Conservation (phyloP, 169 alveolate species). For the Plasmodium sp. region DNA sequence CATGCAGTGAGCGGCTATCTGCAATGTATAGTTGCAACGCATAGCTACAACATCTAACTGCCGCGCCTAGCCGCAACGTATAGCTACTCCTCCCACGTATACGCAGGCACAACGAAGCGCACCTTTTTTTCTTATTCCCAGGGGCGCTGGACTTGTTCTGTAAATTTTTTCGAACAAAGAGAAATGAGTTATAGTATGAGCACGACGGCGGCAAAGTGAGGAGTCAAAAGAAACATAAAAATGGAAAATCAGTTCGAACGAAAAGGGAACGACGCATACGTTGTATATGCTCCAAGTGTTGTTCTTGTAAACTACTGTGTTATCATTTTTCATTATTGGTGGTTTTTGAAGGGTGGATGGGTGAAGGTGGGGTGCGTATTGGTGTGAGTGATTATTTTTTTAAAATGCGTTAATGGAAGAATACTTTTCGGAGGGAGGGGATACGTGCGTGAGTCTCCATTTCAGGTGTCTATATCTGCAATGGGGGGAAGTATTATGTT, state of each 20-base stretch:
- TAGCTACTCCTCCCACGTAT: not conserved
- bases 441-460: not conserved
- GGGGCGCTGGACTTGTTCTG: constrained; percentile 19
- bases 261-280: not conserved
- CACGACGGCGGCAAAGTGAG: not conserved
- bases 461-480: not conserved
- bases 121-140: constrained; percentile 41
- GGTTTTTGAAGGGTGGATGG: not conserved
- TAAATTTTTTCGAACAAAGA: not conserved
- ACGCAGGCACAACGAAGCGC: not conserved
- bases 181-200: not conserved
- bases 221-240: not conserved
- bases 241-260: not conserved
- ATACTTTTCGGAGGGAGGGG: not conserved
- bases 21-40: not conserved
- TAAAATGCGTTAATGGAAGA: not conserved
- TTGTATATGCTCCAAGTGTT: constrained; percentile 42
- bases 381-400: not conserved
- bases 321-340: constrained; percentile 55
- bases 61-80: not conserved
- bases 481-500: not conserved
- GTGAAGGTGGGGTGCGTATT: not conserved
- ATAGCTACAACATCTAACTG: too few species aligned
- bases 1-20: not conserved
- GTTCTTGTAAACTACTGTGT: constrained; percentile 15